Percentiles rank a stretch among this genome's conserved stretches.
Conservation (phyloP, 805 yeast genomes). For the Candida awuae region DNA sequence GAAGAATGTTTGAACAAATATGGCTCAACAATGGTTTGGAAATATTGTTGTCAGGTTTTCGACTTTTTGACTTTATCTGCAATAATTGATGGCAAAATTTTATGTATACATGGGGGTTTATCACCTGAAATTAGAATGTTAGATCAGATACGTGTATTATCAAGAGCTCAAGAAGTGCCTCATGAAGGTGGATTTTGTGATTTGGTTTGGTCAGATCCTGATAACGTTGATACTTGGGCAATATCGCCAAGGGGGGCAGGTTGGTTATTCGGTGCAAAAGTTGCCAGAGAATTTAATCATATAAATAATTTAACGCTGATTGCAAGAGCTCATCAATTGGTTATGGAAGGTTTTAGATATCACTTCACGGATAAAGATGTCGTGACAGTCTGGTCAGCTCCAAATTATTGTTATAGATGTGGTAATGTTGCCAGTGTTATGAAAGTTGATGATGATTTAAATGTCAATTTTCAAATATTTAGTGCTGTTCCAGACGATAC, state of each 20-base stretch:
- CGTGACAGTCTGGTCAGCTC: constrained; percentile 97
- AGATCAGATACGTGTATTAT: constrained; percentile 89
- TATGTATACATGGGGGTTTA: constrained; percentile 96
- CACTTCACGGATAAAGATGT: constrained; percentile 95
- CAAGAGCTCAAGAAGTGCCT: constrained; percentile 97
- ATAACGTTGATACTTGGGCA: constrained; percentile 96
- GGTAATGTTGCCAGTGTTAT: constrained; percentile 98
- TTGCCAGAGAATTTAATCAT: constrained; percentile 92
- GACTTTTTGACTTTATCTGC: constrained; percentile 93
- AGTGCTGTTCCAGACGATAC: constrained; percentile 89
- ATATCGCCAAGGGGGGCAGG: constrained; percentile 98
- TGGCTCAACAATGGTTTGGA: constrained; percentile 94
- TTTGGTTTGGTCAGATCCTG: constrained; percentile 97
- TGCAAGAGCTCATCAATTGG: constrained; percentile 96
- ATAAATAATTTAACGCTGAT: constrained; percentile 81
- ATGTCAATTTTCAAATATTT: constrained; percentile 87
- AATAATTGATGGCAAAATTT: constrained; percentile 85
- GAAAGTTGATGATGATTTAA: constrained; percentile 83
- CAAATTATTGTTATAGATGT: constrained; percentile 94
- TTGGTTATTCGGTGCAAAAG: constrained; percentile 92
- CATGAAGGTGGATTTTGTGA: constrained; percentile 99
- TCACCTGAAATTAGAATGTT: constrained; percentile 96
- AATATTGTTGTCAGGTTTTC: constrained; percentile 92
- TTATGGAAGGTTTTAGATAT: constrained; percentile 96
- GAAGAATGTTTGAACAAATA: constrained; percentile 91